Evolutionary conservation across 345 rosid species (phyloP).

Genomic region (Cardamine occulta): DNA sequence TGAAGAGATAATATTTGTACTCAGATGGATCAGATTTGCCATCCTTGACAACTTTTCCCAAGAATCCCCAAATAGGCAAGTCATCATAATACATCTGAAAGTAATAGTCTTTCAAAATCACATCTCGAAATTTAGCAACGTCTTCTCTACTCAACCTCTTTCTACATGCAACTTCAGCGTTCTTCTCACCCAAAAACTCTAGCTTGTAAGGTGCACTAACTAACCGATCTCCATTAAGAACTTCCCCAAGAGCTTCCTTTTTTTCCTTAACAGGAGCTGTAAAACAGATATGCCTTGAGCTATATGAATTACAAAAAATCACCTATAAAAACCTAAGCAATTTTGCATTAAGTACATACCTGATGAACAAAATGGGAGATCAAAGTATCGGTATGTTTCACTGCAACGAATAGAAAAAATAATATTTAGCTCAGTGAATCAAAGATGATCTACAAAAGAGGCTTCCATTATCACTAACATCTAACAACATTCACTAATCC

Average conservation of each 20-base stretch:
- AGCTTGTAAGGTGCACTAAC: constrained; percentile 69
- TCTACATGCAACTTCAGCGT: constrained; percentile 51
- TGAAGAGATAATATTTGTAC: constrained; percentile 52
- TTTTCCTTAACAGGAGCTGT: constrained; percentile 47
- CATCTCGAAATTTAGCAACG: constrained; percentile 48
- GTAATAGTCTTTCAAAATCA: constrained; percentile 54
- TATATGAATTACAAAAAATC: not conserved
- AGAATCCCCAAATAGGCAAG: constrained; percentile 61
- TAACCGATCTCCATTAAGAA: constrained; percentile 69
- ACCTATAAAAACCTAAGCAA: constrained; percentile 1
- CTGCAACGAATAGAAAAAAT: constrained; percentile 28
- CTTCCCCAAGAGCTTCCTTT: constrained; percentile 71
- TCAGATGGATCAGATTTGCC: constrained; percentile 48
- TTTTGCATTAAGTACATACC: constrained; percentile 34
- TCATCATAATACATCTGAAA: constrained; percentile 71
- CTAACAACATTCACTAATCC: too few relatives aligned
- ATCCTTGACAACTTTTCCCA: constrained; percentile 59
- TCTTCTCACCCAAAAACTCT: constrained; percentile 51
- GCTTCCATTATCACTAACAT: not conserved
- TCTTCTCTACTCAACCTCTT: constrained; percentile 52
- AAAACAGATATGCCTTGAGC: not conserved
- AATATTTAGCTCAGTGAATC: not conserved
- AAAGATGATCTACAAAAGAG: not conserved
- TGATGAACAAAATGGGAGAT: constrained; percentile 60
- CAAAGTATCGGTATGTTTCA: constrained; percentile 57